These are phyloP conservation scores for Triangularia verruculosa DNA, from an alignment of 2,329 filamentous ascomycete genomes.

Conservation along the genomic window DNA sequence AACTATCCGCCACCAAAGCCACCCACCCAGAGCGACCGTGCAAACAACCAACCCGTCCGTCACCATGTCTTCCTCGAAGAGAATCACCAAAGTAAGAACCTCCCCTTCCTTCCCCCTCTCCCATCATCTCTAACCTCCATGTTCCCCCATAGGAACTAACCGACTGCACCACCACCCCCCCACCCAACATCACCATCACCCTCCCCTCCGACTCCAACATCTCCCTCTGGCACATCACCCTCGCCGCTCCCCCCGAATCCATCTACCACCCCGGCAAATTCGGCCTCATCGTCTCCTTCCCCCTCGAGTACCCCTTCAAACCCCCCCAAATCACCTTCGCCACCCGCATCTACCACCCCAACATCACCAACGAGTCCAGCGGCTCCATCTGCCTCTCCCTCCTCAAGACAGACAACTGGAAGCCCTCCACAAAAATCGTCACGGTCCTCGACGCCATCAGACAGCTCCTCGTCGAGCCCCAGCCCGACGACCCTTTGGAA, in stretches of 20 bases:
- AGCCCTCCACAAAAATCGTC: slow-evolving; percentile 74
- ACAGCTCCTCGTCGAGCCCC: slow-evolving; percentile 72
- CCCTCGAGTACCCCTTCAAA: slow-evolving; percentile 86
- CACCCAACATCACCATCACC: slow-evolving; percentile 45
- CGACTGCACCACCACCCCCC: slow-evolving; percentile 48
- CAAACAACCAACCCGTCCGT: neutral
- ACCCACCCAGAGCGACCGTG: neutral
- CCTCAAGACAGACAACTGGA: slow-evolving; percentile 86
- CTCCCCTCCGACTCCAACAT: slow-evolving; percentile 48
- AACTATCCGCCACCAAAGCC: neutral
- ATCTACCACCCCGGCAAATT: slow-evolving; percentile 66
- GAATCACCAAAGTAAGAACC: slow-evolving; percentile 27
- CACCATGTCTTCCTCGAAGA: slow-evolving; percentile 25
- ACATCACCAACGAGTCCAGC: slow-evolving; percentile 81
- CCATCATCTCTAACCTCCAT: neutral
- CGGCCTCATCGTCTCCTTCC: slow-evolving; percentile 69
- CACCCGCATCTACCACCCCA: slow-evolving; percentile 94
- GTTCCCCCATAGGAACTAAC: slow-evolving; percentile 46
- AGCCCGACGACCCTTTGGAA: slow-evolving; percentile 88
- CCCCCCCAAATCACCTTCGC: slow-evolving; percentile 74
- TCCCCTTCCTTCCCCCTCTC: neutral
- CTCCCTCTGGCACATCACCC: slow-evolving; percentile 50
- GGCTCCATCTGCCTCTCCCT: slow-evolving; percentile 84
- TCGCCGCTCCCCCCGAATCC: slow-evolving; percentile 44
- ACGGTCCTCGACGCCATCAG: slow-evolving; percentile 75